These are phyloP conservation scores for Panellus pusillus DNA, from an alignment of 768 basidiomycete genomes.

Conservation along the genomic window DNA sequence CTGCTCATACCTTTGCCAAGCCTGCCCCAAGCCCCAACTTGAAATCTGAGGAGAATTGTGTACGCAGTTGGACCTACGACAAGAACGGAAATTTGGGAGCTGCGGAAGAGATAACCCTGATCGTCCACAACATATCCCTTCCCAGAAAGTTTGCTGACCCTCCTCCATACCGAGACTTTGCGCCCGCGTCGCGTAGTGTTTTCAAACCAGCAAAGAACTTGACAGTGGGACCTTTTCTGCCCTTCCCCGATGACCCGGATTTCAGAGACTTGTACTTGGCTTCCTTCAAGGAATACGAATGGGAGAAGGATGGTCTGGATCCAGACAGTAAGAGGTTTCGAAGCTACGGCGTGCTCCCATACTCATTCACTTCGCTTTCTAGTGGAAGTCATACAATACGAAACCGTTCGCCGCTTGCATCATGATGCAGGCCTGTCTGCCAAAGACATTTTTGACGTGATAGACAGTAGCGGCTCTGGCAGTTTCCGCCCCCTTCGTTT, in stretches of 20 bases:
- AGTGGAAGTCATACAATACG: constrained; percentile 51
- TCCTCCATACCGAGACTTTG: neutral
- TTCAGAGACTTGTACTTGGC: neutral
- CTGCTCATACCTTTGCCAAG: no score
- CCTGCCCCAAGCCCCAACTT: no score
- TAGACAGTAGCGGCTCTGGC: no score
- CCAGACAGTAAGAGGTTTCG: no score
- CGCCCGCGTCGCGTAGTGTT: neutral
- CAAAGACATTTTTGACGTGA: no score
- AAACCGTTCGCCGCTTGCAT: constrained; percentile 42
- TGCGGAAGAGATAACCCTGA: neutral
- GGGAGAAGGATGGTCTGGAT: neutral
- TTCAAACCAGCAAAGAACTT: neutral
- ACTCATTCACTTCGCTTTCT: no score
- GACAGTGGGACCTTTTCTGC: neutral
- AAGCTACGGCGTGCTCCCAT: no score
- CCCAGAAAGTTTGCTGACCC: neutral
- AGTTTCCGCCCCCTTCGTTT: constrained; percentile 27
- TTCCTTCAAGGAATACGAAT: neutral
- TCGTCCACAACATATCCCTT: neutral
- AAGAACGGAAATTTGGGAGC: neutral
- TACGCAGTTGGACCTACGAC: neutral
- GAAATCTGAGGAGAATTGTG: neutral
- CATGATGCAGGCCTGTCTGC: constrained; percentile 27
- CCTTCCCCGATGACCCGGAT: neutral